These are phyloP conservation scores for Salix brachista DNA, from an alignment of 345 rosid species.

Conservation along the genomic window DNA sequence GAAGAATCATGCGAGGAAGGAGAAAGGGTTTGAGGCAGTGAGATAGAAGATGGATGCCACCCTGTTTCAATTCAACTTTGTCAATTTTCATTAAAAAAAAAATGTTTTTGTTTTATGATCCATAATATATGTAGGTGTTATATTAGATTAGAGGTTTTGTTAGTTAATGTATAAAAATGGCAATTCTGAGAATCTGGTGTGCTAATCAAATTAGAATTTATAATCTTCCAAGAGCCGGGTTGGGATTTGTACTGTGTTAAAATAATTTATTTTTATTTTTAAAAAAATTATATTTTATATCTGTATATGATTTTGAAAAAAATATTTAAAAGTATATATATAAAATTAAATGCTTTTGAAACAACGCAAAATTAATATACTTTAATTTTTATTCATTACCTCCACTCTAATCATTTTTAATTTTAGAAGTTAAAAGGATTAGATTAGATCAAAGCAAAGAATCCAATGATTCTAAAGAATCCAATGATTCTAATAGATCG, in stretches of 20 bases:
- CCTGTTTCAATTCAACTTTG: constrained; percentile 19
- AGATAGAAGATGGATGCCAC: constrained; percentile 30
- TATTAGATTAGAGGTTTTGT: neutral
- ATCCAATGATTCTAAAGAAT: neutral
- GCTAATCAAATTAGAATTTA: constrained; percentile 8
- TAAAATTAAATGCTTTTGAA: too few species aligned
- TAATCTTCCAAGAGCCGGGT: neutral
- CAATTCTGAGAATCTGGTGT: constrained; percentile 20
- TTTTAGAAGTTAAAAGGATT: neutral
- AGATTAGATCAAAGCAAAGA: constrained; percentile 14
- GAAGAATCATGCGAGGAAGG: constrained; percentile 50
- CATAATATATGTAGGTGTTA: constrained; percentile 1
- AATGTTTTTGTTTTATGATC: neutral
- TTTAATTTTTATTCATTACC: neutral
- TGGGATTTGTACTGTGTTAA: too few species aligned
- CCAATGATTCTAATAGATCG: neutral
- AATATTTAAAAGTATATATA: too few species aligned
- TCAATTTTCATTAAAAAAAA: neutral
- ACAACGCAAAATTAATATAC: too few species aligned
- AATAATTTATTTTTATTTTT: too few species aligned
- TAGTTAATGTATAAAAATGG: constrained; percentile 11
- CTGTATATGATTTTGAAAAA: too few species aligned
- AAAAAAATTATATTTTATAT: too few species aligned
- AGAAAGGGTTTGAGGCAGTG: constrained; percentile 38
- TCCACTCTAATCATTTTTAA: neutral